Evolutionary conservation across 495 filamentous ascomycete genomes (phyloP).

Genomic region (Sabuloglossum arenarium): DNA sequence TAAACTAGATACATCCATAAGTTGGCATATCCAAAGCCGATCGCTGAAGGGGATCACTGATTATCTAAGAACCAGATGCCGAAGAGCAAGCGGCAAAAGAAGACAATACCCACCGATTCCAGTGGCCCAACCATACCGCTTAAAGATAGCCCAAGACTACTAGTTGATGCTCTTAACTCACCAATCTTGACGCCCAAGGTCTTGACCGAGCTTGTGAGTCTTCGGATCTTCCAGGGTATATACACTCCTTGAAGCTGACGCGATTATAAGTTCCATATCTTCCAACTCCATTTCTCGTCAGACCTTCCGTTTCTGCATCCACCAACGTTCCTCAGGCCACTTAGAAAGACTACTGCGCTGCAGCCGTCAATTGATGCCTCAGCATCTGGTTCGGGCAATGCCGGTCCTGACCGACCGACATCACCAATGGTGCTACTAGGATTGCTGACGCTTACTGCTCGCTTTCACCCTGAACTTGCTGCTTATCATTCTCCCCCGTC

Average conservation of each 20-base stretch:
- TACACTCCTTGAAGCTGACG: neutral
- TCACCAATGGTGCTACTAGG: conserved; percentile 52
- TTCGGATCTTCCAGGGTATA: neutral
- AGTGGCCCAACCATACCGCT: neutral
- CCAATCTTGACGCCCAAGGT: conserved; percentile 39
- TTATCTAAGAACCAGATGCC: neutral
- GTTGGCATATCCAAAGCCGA: neutral
- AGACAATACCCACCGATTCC: neutral
- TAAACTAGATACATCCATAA: conserved; percentile 8
- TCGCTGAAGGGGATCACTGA: neutral
- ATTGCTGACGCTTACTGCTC: conserved; percentile 58
- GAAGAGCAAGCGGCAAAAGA: neutral
- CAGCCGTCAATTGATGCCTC: neutral
- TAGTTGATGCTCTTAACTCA: conserved; percentile 23
- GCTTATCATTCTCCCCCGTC: conserved; percentile 36
- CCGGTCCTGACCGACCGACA: conserved; percentile 22
- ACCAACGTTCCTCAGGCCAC: conserved; percentile 44
- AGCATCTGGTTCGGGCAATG: neutral
- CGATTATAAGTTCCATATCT: conserved; percentile 43
- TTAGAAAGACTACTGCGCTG: conserved; percentile 1
- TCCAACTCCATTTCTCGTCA: conserved; percentile 62
- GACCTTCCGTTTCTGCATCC: conserved; percentile 69
- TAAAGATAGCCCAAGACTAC: conserved; percentile 4
- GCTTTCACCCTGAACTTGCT: conserved; percentile 51
- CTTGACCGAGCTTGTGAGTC: conserved; percentile 21